Base-by-base conservation (phyloP, 192 early-diverging fungal genomes). In the Umbelopsis isabellina region DNA sequence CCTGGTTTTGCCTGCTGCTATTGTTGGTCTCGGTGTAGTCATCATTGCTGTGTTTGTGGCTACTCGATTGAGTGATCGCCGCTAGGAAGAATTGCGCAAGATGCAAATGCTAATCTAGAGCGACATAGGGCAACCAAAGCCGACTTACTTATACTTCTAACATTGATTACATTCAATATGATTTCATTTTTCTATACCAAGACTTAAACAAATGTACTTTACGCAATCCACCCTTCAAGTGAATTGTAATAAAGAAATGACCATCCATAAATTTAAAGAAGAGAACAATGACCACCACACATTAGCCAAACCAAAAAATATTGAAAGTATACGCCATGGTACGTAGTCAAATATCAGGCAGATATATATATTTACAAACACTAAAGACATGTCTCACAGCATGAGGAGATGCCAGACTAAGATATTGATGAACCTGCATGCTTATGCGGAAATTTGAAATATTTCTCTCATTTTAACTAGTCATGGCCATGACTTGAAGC, bases 21-120 rank as follows among this genome's bases (percentile, higher is more conserved):
- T 79, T 68, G 70, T 73, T 53, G 74, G 71, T 50, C 49, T 79
- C 30, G 77, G 77, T 23, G 69, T 79, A 6, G 77, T 68, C n/a
- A 74, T 79, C 47, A 50, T 79, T 44, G 70, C 72, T 65, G 77
- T 74, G 0, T 79, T 79, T 68, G 58, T 70, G 8, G 51, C 74
- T 13, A 70, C 69, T 22, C 64, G 73, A 45, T 46, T 79, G 30
- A 74, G 52, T 27, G 65, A 52, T 10, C 50, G 50, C 35, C 35
- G 23, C 37, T 72, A 67, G 10, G 37, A 2, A 41, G 37, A 41
- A 5, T 41, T 41, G 37, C 10, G 37, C 27, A 41, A 41, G 2
- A 41, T 41, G 5, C 10, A 41, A 41, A 41, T 41, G 37, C 5
- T 10, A 41, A 41, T 41, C 37, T 41, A 41, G 6, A 41, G 37